Conservation (phyloP, 2,329 filamentous ascomycete species). For the Davidsoniella australis region DNA sequence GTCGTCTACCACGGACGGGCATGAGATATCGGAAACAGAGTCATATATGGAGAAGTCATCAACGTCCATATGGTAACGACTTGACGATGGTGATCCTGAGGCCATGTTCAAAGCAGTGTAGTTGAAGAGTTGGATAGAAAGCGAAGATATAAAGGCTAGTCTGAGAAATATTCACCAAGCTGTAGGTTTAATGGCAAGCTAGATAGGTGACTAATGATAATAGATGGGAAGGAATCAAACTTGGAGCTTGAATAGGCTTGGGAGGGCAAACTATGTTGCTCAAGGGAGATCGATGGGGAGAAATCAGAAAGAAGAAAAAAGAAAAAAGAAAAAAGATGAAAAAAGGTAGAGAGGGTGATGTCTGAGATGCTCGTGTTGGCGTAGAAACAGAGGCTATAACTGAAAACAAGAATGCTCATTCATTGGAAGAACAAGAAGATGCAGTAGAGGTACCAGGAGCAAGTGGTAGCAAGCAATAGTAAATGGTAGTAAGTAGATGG, state of each 20-base stretch:
- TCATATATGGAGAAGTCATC: constrained; percentile 14
- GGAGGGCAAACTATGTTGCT: background rate
- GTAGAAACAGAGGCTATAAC: no score
- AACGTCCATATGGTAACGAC: constrained; percentile 14
- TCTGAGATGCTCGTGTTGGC: no score
- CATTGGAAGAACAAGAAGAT: no score
- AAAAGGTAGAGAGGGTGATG: no score
- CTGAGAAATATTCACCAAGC: background rate
- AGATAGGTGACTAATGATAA: background rate
- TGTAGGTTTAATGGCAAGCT: background rate
- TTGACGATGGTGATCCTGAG: background rate
- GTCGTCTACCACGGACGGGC: constrained; percentile 13
- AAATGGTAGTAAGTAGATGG: no score
- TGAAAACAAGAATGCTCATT: no score
- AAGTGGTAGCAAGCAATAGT: no score
- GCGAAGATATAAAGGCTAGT: background rate
- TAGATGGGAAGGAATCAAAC: background rate
- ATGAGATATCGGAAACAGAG: background rate
- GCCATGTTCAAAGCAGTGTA: background rate
- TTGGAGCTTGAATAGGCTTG: background rate
- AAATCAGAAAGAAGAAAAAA: no score
- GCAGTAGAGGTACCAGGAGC: no score
- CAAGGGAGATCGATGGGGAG: no score
- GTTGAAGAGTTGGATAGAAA: background rate
- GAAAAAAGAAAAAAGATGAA: no score